phyloP scores from a whole-genome alignment of 495 filamentous ascomycete genomes.

The Penicillium mononematosum region DNA sequence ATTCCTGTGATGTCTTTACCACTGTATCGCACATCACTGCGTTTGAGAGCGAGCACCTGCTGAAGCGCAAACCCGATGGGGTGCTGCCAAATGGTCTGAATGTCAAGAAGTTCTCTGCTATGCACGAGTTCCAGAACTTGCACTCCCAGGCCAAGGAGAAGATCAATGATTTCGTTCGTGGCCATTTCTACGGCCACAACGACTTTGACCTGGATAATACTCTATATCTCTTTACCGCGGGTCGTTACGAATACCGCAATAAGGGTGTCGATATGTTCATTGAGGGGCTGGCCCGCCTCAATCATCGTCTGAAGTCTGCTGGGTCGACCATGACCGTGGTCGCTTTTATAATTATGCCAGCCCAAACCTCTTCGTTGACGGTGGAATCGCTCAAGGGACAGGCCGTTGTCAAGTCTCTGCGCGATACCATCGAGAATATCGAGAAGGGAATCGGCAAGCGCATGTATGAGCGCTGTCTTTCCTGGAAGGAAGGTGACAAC shows the following conservation, averaged over 20 bases:
- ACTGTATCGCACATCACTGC: slow-evolving; percentile 98
- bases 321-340: slow-evolving; percentile 94
- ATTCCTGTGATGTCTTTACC: slow-evolving; percentile 93
- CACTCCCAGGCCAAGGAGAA: slow-evolving; percentile 95
- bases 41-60: slow-evolving; percentile 93
- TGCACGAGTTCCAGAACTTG: slow-evolving; percentile 98
- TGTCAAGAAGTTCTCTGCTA: slow-evolving; percentile 97
- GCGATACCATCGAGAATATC: slow-evolving; percentile 87
- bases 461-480: slow-evolving; percentile 87
- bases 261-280: slow-evolving; percentile 99
- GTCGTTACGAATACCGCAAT: slow-evolving; percentile 95
- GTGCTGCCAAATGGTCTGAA: slow-evolving; percentile 96
- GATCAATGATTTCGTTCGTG: slow-evolving; percentile 96
- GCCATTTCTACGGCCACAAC: slow-evolving; percentile 98
- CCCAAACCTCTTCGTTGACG: slow-evolving; percentile 92
- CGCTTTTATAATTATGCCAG: slow-evolving; percentile 99
- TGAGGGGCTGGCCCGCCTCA: slow-evolving; percentile 88
- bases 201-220: slow-evolving; percentile 96
- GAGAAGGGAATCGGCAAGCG: slow-evolving; percentile 88
- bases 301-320: slow-evolving; percentile 81
- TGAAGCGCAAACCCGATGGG: slow-evolving; percentile 96
- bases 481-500: slow-evolving; percentile 90
- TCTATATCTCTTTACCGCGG: slow-evolving; percentile 96
- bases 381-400: slow-evolving; percentile 96
- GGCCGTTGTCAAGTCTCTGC: slow-evolving; percentile 92